Base-by-base conservation (phyloP, 257 asterid genomes). In the Cordia subcordata region DNA sequence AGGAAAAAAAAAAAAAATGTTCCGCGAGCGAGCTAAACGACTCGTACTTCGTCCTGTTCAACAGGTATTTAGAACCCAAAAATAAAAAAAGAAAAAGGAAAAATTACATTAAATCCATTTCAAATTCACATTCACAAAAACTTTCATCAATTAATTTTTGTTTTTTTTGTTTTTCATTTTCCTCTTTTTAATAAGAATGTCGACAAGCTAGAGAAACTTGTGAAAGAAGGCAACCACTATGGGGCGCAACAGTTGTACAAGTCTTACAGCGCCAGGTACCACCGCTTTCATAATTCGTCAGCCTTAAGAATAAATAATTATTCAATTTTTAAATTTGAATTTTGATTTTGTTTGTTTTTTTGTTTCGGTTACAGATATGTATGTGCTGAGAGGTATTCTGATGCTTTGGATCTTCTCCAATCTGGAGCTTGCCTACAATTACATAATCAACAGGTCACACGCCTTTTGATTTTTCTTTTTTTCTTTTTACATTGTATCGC, bases 231-330 rank as follows among this genome's bases (percentile, higher is more conserved):
- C 57, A 83, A 86, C 82, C 81, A 69, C 77, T 89, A 93, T 76
- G 99, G 96, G 53, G 99, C 99, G 68, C 99, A 86, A 68, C 99
- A 93, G 81, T 84, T 93, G 97, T 85, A 88, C 52, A 93, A 93
- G 69, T 86, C 99, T 62, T 60, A 79, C 55, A 83, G 96, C 67
- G 89, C 92, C 8, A 86, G 99, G 99, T 92, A 14, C 47, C 47
- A 27, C 47, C n/a, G 10, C 47, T 42, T 1, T 1, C 35, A 27
- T 1, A 42, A 42, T 2, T 42, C 1, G 3, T 2, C 10, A 14
- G 12, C 47, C 2, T 3, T 42, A 1, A 42, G 15, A 3, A 11
- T 2, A 42, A 42, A 42, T 3, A 42, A 71, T 62, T 33, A 13
- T 11, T 39, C 46, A 14, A 42, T 60, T 47, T 50, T 32, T 19